These are phyloP conservation scores for Tricholoma hemisulphureum DNA, from an alignment of 768 basidiomycete genomes.

Conservation along the genomic window DNA sequence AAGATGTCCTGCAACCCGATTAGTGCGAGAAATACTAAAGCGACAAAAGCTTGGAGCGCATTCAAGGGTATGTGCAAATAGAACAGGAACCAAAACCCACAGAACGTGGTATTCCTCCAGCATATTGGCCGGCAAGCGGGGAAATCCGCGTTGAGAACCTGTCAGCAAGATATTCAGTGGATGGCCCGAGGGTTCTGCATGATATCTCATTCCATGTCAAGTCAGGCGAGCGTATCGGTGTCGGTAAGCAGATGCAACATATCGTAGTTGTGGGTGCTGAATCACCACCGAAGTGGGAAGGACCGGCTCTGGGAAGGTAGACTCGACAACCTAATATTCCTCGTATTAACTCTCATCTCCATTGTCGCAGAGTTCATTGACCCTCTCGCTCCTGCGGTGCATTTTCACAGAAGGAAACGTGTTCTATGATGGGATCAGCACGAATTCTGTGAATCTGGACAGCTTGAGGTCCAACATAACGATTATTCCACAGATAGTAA, in stretches of 20 bases:
- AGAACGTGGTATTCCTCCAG: constrained; percentile 50
- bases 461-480: constrained; percentile 57
- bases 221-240: constrained; percentile 59
- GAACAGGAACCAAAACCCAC: constrained; percentile 52
- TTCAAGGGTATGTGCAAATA: constrained; percentile 61
- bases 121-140: constrained; percentile 65
- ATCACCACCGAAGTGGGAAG: constrained; percentile 33
- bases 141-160: constrained; percentile 52
- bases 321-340: neutral
- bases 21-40: neutral
- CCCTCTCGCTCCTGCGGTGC: constrained; percentile 55
- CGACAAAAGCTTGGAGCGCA: constrained; percentile 56
- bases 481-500: constrained; percentile 52
- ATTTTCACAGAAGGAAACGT: constrained; percentile 58
- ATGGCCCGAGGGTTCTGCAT: constrained; percentile 54
- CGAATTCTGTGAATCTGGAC: constrained; percentile 51
- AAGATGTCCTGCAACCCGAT: neutral
- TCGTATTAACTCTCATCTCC: neutral
- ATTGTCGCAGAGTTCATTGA: constrained; percentile 47
- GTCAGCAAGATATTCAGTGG: constrained; percentile 55
- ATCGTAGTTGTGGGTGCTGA: neutral
- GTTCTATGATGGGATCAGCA: constrained; percentile 53
- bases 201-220: constrained; percentile 50
- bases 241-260: constrained; percentile 26
- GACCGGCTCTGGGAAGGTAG: constrained; percentile 47